phyloP scores from a whole-genome alignment of 1,284 basidiomycete genomes.

The Peniophora sp. region DNA sequence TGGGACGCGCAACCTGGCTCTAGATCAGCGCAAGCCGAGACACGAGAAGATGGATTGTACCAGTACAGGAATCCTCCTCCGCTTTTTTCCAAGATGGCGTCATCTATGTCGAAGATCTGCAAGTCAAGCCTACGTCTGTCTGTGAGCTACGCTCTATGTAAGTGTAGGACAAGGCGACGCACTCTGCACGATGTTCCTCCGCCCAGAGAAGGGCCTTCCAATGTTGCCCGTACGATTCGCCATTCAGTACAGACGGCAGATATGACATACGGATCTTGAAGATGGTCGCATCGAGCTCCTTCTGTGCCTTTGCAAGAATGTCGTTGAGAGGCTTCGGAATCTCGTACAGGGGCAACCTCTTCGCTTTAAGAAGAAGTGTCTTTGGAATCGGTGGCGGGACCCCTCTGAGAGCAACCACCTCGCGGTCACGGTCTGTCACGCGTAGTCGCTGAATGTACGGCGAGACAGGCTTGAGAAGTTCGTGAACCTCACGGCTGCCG shows the following conservation, averaged over 20 bases:
- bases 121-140: slow-evolving; percentile 37
- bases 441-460: slow-evolving; percentile 45
- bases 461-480: slow-evolving; percentile 35
- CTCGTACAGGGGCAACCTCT: slow-evolving; percentile 4
- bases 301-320: slow-evolving; percentile 9
- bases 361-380: slow-evolving; percentile 21
- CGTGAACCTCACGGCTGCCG: slow-evolving; percentile 36
- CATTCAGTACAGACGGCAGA: slow-evolving; percentile 31
- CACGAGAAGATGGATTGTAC: slow-evolving; percentile 24
- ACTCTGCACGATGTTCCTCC: slow-evolving; percentile 55
- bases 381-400: slow-evolving; percentile 25
- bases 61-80: slow-evolving; percentile 26
- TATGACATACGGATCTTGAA: slow-evolving; percentile 16
- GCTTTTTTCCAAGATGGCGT: slow-evolving; percentile 27
- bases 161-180: slow-evolving; percentile 15
- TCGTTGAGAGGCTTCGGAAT: slow-evolving; percentile 6
- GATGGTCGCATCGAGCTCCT: slow-evolving; percentile 5
- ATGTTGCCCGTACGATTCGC: slow-evolving; percentile 32
- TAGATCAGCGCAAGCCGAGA: slow-evolving; percentile 1
- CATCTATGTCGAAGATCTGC: slow-evolving; percentile 43
- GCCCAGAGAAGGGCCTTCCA: slow-evolving; percentile 49
- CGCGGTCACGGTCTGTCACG: slow-evolving; percentile 25
- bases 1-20: slow-evolving; percentile 42
- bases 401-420: slow-evolving; percentile 38
- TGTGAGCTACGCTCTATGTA: background rate